Evolutionary conservation across 176 grass and related monocot genomes (phyloP).

Genomic region (Tillandsia leiboldiana): DNA sequence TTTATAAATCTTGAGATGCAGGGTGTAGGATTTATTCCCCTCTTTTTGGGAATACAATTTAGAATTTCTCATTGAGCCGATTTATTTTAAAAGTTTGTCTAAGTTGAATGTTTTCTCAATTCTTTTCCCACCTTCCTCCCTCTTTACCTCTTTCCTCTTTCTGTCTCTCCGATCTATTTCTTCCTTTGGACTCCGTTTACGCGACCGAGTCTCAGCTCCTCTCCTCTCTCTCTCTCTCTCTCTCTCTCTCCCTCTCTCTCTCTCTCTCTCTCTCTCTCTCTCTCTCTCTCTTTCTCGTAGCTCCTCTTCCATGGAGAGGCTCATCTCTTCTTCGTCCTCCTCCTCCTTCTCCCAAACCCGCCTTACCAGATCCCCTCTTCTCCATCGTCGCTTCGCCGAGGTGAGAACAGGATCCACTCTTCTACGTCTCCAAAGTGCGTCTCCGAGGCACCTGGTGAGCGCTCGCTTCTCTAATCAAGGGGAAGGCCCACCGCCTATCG

Average conservation of each 20-base stretch:
- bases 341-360: slow-evolving; percentile 21
- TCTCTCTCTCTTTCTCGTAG: not conserved
- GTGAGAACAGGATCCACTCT: not conserved
- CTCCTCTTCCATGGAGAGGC: slow-evolving; percentile 24
- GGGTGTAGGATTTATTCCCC: too few relatives aligned
- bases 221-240: not conserved
- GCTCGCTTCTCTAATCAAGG: slow-evolving; percentile 14
- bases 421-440: not conserved
- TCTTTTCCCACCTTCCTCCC: too few relatives aligned
- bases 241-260: too few relatives aligned
- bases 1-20: too few relatives aligned
- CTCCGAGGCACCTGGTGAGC: not conserved
- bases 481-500: slow-evolving; percentile 1
- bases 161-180: too few relatives aligned
- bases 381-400: slow-evolving; percentile 6
- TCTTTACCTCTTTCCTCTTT: too few relatives aligned
- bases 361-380: slow-evolving; percentile 4
- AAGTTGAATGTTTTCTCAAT: too few relatives aligned
- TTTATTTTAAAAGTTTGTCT: too few relatives aligned
- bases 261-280: not conserved
- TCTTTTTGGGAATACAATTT: too few relatives aligned
- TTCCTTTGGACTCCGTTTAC: too few relatives aligned
- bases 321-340: slow-evolving; percentile 14
- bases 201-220: not conserved
- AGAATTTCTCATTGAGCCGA: too few relatives aligned